Percentiles rank a stretch among this genome's conserved stretches.
Conservation (phyloP, 768 basidiomycete genomes). For the Pisolithus albus region DNA sequence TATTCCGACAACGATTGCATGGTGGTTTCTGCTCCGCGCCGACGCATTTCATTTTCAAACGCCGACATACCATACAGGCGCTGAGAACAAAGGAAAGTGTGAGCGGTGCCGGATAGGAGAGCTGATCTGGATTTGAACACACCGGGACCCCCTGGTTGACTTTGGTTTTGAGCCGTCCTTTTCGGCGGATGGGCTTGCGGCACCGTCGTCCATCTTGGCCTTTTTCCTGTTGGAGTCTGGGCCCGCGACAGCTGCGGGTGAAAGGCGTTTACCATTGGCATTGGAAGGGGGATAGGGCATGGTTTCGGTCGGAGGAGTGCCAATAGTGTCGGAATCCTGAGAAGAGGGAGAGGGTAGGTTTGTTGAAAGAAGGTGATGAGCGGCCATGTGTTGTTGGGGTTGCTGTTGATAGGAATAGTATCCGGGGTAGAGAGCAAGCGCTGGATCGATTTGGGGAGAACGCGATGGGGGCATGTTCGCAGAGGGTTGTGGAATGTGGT, state of each 20-base stretch:
- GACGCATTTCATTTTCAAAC: conserved; percentile 91
- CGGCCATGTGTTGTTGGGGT: conserved; percentile 32
- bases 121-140: conserved; percentile 15
- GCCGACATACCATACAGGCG: conserved; percentile 87
- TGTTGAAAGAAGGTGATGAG: conserved; percentile 49
- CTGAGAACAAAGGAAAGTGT: conserved; percentile 33
- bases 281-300: conserved; percentile 46
- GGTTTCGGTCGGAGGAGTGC: conserved; percentile 64
- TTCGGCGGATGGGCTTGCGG: conserved; percentile 44
- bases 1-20: conserved; percentile 77
- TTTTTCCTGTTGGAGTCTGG: conserved; percentile 48
- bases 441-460: conserved; percentile 64
- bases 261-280: conserved; percentile 60
- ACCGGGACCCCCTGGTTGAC: conserved; percentile 83
- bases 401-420: conserved; percentile 55
- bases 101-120: neutral
- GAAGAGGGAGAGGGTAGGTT: conserved; percentile 75
- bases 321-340: conserved; percentile 69
- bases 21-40: conserved; percentile 87
- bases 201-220: conserved; percentile 48
- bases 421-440: conserved; percentile 57
- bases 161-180: conserved; percentile 72
- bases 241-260: conserved; percentile 38
- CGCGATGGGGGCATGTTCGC: conserved; percentile 39
- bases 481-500: conserved; percentile 32